Evolutionary conservation across 1,284 basidiomycete genomes (phyloP), one percentile per base, ranked within the genome.

Genomic region (Pseudozyma thailandica): DNA sequence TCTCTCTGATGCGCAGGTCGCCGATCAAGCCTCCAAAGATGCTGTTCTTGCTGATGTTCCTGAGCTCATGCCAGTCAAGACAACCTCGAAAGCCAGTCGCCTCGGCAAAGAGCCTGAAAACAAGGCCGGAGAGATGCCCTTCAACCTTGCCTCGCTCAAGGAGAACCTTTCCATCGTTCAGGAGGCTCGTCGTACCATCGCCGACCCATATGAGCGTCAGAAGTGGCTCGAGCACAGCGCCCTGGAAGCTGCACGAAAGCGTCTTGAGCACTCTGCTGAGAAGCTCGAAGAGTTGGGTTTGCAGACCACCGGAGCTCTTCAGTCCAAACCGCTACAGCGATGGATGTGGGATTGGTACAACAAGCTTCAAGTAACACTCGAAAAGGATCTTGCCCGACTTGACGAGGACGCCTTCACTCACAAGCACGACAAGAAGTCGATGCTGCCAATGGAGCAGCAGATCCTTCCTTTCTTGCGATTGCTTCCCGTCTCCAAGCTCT

Each of bases 401-500:
- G 45, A 50, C n/a, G 23, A 27, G 13, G 58, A 57, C 6, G 46
- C 49, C 23, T 25, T 21, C 33, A 30, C 27, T n/a, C 21, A 3
- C 16, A 49, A 33, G 21, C 25, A 48, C 33, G 59, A 56, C 16
- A 50, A 37, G 21, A 49, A 51, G 26, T 25, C 54, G 18, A 28
- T 53, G 35, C 31, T 58, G 23, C 45, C 64, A 8, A 48, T 68
- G 45, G 76, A 78, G 25, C 52, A 71, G 51, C 74, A 78, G 54
- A 71, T 80, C 23, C 56, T 72, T 13, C 88, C 91, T 1, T 95
- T 94, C 84, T 85, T 97, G 8, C 85, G 87, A 1, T 87, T 94
- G 0, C 86, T 98, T 20, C 87, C 89, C 13, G 86, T 90, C 0
- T 88, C 92, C 48, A 91, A 91, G 64, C 87, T 98, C 9, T 93